These are phyloP conservation scores for Sicyos baderoa DNA, from an alignment of 306 rosid genomes.

Conservation along the genomic window DNA sequence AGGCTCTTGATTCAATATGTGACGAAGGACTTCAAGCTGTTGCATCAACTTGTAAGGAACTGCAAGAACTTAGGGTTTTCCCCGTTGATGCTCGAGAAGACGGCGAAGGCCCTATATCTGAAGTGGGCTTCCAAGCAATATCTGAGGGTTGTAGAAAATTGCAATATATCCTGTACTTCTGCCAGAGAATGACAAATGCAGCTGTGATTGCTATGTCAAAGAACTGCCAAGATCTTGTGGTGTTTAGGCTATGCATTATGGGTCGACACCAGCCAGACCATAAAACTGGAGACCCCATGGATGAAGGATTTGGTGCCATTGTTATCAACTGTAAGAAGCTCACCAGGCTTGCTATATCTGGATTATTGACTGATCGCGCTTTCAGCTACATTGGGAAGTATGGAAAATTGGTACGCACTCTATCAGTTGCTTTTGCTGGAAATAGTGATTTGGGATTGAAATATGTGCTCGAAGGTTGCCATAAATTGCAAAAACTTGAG, in stretches of 20 bases:
- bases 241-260: slow-evolving; percentile 78
- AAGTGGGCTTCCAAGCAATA: slow-evolving; percentile 67
- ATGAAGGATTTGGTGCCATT: slow-evolving; percentile 82
- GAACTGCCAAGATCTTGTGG: slow-evolving; percentile 72
- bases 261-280: slow-evolving; percentile 56
- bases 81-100: slow-evolving; percentile 50
- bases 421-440: slow-evolving; percentile 80
- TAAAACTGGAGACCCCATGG: slow-evolving; percentile 58
- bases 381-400: slow-evolving; percentile 55
- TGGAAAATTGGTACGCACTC: slow-evolving; percentile 74
- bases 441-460: slow-evolving; percentile 53
- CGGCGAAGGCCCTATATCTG: slow-evolving; percentile 67
- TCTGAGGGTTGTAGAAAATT: slow-evolving; percentile 76
- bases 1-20: slow-evolving; percentile 66
- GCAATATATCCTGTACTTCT: slow-evolving; percentile 60
- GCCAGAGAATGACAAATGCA: slow-evolving; percentile 73
- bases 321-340: slow-evolving; percentile 87
- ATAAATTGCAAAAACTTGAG: slow-evolving; percentile 71
- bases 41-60: slow-evolving; percentile 65
- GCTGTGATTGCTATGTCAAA: slow-evolving; percentile 72
- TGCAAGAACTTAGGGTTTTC: slow-evolving; percentile 73
- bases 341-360: slow-evolving; percentile 79
- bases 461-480: slow-evolving; percentile 63
- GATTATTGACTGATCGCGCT: slow-evolving; percentile 67
- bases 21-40: slow-evolving; percentile 86